Conservation (phyloP, 1,284 basidiomycete species). For the Malassezia japonica region DNA sequence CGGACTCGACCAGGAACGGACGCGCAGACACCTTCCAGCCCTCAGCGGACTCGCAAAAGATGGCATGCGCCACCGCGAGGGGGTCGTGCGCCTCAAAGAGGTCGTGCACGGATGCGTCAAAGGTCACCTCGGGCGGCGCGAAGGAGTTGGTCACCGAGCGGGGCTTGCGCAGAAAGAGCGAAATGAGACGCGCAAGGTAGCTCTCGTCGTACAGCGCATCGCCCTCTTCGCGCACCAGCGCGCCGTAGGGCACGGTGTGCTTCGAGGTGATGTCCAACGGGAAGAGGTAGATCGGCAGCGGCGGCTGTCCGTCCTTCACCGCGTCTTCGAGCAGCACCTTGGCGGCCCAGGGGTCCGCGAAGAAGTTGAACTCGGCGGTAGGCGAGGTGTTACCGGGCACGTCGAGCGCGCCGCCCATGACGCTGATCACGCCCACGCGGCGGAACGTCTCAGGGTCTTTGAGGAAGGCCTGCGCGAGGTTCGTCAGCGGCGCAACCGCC, state of each 20-base stretch:
- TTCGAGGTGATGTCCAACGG: slow-evolving; percentile 35
- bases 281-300: slow-evolving; percentile 34
- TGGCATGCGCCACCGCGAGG: slow-evolving; percentile 38
- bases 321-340: slow-evolving; percentile 32
- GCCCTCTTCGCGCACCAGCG: slow-evolving; percentile 21
- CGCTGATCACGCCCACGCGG: slow-evolving; percentile 60
- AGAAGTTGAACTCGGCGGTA: slow-evolving; percentile 68
- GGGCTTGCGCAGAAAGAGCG: slow-evolving; percentile 34
- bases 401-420: slow-evolving; percentile 94
- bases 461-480: slow-evolving; percentile 63
- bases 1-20: slow-evolving; percentile 34
- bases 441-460: slow-evolving; percentile 56
- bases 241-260: slow-evolving; percentile 35
- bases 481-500: slow-evolving; percentile 78
- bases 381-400: slow-evolving; percentile 66
- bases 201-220: slow-evolving; percentile 9
- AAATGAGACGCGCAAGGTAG: slow-evolving; percentile 23
- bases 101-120: slow-evolving; percentile 33
- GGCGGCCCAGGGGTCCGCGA: slow-evolving; percentile 80
- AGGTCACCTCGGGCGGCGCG: slow-evolving; percentile 22
- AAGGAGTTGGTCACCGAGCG: slow-evolving; percentile 37
- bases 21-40: slow-evolving; percentile 23
- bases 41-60: slow-evolving; percentile 17
- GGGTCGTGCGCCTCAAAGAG: slow-evolving; percentile 42
- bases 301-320: slow-evolving; percentile 15